phyloP scores from a whole-genome alignment of 1,284 basidiomycete species.

The Microbotryum saponariae region DNA sequence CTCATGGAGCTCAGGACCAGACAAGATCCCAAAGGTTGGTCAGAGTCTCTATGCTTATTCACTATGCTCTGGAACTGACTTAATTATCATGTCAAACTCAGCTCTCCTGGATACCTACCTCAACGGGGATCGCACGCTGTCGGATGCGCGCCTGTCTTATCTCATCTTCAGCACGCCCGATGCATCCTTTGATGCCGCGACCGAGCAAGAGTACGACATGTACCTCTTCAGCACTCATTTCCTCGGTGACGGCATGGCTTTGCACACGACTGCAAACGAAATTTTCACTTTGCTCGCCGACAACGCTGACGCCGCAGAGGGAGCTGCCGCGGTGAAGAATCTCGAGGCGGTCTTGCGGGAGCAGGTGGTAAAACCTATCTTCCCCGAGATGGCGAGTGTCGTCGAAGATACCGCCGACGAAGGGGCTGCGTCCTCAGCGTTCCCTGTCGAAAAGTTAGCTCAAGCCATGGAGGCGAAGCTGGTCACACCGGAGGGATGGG shows the following conservation, averaged over 20 bases:
- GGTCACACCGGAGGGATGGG: conserved; percentile 1
- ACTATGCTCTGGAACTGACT: neutral
- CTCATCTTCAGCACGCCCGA: conserved; percentile 52
- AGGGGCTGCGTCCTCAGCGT: no score
- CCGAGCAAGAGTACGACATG: conserved; percentile 47
- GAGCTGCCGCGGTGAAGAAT: neutral
- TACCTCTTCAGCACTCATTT: conserved; percentile 64
- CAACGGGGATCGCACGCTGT: conserved; percentile 64
- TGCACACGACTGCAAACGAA: conserved; percentile 65
- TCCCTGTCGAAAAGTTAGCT: neutral
- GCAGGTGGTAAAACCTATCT: neutral
- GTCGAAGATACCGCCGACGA: neutral
- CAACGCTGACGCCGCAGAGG: neutral
- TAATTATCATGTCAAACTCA: conserved; percentile 46
- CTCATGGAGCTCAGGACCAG: conserved; percentile 49
- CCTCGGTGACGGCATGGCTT: conserved; percentile 68
- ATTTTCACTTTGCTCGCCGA: conserved; percentile 54
- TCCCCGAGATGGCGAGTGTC: neutral
- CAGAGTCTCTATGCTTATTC: neutral
- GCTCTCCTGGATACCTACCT: conserved; percentile 60
- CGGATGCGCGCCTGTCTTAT: conserved; percentile 59
- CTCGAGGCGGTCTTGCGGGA: neutral
- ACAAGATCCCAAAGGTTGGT: conserved; percentile 1
- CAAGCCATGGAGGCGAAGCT: conserved; percentile 23
- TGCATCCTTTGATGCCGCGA: conserved; percentile 18